Conservation (phyloP, 768 basidiomycete species). For the Boletus tomentosulus region DNA sequence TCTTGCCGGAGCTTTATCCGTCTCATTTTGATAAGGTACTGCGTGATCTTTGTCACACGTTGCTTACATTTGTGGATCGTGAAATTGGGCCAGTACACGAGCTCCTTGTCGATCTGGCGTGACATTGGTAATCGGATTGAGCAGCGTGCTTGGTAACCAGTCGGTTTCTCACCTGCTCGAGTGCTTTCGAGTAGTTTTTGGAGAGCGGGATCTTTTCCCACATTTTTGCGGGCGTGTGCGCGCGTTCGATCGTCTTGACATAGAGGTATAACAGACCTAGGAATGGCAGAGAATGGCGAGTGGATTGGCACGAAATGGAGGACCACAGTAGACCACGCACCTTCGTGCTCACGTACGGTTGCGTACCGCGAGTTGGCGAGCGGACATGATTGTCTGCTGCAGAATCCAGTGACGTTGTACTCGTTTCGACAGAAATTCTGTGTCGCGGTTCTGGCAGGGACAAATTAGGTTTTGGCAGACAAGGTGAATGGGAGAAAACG, state of each 20-base stretch:
- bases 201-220: constrained; percentile 95
- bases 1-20: constrained; percentile 81
- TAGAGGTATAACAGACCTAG: constrained; percentile 86
- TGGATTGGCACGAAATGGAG: neutral
- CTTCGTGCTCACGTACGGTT: constrained; percentile 95
- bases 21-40: constrained; percentile 98
- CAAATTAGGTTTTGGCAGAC: constrained; percentile 1
- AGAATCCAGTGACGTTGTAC: constrained; percentile 96
- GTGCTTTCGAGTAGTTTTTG: constrained; percentile 90
- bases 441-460: constrained; percentile 68
- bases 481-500: constrained; percentile 29
- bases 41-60: constrained; percentile 96
- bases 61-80: constrained; percentile 99
- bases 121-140: neutral
- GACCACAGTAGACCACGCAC: constrained; percentile 35
- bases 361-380: constrained; percentile 98
- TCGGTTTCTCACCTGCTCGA: constrained; percentile 71
- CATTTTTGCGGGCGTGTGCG: constrained; percentile 94
- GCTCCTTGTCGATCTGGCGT: constrained; percentile 83
- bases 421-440: constrained; percentile 99
- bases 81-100: constrained; percentile 98
- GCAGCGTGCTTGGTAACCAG: neutral
- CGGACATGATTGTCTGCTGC: constrained; percentile 92
- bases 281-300: neutral
- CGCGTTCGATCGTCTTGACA: constrained; percentile 96